Evolutionary conservation across 257 asterid genomes (phyloP).

Genomic region (Coffea canephora): DNA sequence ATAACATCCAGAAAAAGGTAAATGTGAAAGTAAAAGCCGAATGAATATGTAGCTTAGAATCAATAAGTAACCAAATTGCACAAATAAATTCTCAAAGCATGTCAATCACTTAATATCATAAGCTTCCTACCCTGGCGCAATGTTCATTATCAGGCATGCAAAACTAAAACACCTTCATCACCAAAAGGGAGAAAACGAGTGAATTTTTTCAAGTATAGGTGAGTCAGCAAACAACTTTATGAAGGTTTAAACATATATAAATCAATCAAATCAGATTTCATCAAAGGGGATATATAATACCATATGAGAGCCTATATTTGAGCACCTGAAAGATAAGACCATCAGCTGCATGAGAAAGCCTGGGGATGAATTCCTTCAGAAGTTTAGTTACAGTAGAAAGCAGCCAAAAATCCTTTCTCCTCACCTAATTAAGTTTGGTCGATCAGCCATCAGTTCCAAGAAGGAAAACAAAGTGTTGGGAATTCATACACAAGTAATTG

Average conservation of each 20-base stretch:
- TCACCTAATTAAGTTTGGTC: conserved; percentile 55
- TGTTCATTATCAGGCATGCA: neutral
- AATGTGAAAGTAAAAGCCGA: neutral
- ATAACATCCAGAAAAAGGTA: neutral
- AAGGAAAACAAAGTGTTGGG: neutral
- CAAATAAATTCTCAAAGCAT: neutral
- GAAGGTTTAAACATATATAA: neutral
- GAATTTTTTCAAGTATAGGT: neutral
- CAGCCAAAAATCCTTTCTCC: conserved; percentile 96
- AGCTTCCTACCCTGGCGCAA: neutral
- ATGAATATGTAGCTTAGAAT: neutral
- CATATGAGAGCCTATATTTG: neutral
- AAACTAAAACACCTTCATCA: neutral
- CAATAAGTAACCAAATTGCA: conserved; percentile 6
- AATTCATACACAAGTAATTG: too few relatives aligned
- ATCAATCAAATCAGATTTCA: conserved; percentile 1
- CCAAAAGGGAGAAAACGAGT: neutral
- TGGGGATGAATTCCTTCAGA: conserved; percentile 82
- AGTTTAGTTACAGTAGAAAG: conserved; percentile 89
- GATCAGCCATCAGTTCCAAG: conserved; percentile 28
- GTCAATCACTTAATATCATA: neutral
- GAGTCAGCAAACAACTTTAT: neutral
- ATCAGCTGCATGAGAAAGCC: conserved; percentile 95
- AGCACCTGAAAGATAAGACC: conserved; percentile 97
- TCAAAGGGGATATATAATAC: neutral